A percentile compares a stretch with the other conserved stretches of the same genome.
Evolutionary conservation across 2,329 filamentous ascomycete species (phyloP).

Genomic region (Fusarium sp.): DNA sequence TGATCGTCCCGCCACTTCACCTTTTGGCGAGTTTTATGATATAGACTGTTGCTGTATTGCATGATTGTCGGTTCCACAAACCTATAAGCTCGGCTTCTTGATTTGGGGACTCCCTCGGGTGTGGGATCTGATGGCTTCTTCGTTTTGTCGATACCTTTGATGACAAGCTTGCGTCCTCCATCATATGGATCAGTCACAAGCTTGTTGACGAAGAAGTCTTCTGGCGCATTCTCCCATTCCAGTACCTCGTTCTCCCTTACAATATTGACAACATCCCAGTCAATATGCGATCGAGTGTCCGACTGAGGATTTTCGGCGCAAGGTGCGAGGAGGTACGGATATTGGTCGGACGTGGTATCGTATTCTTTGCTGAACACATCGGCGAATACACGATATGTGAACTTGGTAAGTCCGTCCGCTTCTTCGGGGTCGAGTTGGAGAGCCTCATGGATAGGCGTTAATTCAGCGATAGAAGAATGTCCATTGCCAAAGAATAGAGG

Average conservation of each 20-base stretch:
- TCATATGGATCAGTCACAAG: constrained; percentile 68
- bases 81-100: constrained; percentile 57
- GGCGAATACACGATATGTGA: constrained; percentile 80
- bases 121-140: constrained; percentile 73
- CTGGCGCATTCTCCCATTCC: constrained; percentile 55
- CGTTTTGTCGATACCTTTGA: constrained; percentile 62
- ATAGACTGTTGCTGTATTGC: constrained; percentile 85
- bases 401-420: constrained; percentile 70
- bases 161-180: constrained; percentile 71
- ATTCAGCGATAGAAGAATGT: constrained; percentile 66
- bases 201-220: constrained; percentile 63
- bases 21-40: constrained; percentile 65
- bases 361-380: constrained; percentile 93
- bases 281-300: constrained; percentile 54
- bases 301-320: constrained; percentile 21
- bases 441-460: constrained; percentile 54
- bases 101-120: constrained; percentile 63
- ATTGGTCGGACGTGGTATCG: constrained; percentile 66
- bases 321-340: constrained; percentile 89
- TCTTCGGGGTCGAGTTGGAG: constrained; percentile 57
- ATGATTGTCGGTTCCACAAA: constrained; percentile 70
- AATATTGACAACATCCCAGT: constrained; percentile 68
- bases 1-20: constrained; percentile 72
- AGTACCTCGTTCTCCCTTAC: constrained; percentile 50
- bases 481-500: constrained; percentile 77